phyloP scores from a whole-genome alignment of 345 rosid species.

The Leavenworthia alabamica region DNA sequence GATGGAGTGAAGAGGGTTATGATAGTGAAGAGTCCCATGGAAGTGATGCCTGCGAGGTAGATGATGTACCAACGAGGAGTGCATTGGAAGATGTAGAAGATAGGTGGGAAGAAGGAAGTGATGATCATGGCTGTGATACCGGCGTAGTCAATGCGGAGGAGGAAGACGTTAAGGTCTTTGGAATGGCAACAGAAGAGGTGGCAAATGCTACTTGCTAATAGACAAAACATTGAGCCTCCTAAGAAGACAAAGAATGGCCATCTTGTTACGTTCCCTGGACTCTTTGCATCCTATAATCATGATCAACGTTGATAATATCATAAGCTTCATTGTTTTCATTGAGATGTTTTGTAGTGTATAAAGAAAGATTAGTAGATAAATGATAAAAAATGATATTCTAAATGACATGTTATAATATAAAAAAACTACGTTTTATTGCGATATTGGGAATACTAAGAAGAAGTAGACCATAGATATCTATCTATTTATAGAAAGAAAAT shows the following conservation, averaged over 20 bases:
- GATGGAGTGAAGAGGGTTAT: constrained; percentile 59
- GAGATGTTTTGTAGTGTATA: too few species aligned
- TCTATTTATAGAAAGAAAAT: too few species aligned
- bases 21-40: constrained; percentile 70
- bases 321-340: background rate
- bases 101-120: constrained; percentile 89
- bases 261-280: constrained; percentile 42
- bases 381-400: too few species aligned
- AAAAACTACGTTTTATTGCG: background rate
- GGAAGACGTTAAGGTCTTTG: constrained; percentile 40
- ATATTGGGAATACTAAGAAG: background rate
- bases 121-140: constrained; percentile 85
- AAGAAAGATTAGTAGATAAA: too few species aligned
- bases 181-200: constrained; percentile 90
- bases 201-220: constrained; percentile 73
- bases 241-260: constrained; percentile 86
- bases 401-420: too few species aligned
- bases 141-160: constrained; percentile 61
- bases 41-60: constrained; percentile 68
- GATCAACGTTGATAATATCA: constrained; percentile 8
- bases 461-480: too few species aligned
- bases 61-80: constrained; percentile 65
- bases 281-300: constrained; percentile 39
- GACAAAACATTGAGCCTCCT: constrained; percentile 77
- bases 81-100: constrained; percentile 79